phyloP scores from a whole-genome alignment of 345 rosid genomes.

The Ceriops decandra region DNA sequence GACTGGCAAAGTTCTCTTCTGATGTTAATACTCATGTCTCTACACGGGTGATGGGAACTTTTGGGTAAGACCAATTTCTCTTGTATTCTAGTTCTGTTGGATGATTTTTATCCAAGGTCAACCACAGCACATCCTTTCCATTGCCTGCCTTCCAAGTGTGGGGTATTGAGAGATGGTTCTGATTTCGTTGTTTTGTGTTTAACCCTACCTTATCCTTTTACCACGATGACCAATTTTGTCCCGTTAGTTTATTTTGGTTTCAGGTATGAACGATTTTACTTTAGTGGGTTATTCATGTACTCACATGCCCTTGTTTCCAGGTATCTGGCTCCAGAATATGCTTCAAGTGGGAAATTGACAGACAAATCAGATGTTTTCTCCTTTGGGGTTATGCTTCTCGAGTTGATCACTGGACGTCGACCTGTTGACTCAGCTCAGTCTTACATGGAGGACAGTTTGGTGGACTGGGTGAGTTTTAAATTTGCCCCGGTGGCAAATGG shows the following conservation, averaged over 20 bases:
- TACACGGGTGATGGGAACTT: constrained; percentile 96
- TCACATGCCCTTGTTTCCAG: constrained; percentile 29
- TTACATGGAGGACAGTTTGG: constrained; percentile 83
- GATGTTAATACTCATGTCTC: constrained; percentile 88
- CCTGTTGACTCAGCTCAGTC: constrained; percentile 64
- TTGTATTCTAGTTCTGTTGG: neutral
- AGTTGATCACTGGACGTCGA: constrained; percentile 73
- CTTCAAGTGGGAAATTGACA: constrained; percentile 80
- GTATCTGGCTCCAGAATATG: constrained; percentile 96
- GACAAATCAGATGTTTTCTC: constrained; percentile 93
- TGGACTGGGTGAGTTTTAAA: constrained; percentile 72
- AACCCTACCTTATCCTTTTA: too few relatives aligned
- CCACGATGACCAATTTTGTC: neutral
- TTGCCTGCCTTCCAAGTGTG: neutral
- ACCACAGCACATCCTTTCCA: neutral
- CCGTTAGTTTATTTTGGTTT: too few relatives aligned
- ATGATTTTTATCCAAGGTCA: constrained; percentile 3
- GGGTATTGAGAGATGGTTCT: neutral
- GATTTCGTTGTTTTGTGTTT: too few relatives aligned
- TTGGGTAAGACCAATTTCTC: constrained; percentile 54
- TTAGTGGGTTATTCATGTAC: neutral
- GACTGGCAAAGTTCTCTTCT: constrained; percentile 76
- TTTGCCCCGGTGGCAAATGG: neutral
- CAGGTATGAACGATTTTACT: too few relatives aligned
- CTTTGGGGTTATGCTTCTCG: constrained; percentile 86